Evolutionary conservation across 345 rosid genomes (phyloP).

Genomic region (Syzygium aqueum): DNA sequence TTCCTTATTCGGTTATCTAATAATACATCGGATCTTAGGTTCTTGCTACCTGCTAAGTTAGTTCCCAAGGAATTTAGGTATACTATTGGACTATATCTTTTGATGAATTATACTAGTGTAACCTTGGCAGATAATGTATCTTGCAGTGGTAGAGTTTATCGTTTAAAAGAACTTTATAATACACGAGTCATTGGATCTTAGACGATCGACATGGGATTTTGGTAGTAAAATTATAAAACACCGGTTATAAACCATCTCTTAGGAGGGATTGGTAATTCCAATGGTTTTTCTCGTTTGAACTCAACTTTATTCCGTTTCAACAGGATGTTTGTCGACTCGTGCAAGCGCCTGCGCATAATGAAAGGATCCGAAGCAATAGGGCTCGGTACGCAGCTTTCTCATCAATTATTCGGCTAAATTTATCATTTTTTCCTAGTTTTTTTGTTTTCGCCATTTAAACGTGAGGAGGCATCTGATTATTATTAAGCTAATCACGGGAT

Average conservation of each 20-base stretch:
- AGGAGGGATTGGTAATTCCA: not conserved
- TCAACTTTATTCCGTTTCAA: not conserved
- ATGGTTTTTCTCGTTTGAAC: not conserved
- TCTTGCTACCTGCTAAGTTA: not conserved
- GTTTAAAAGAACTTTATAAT: not conserved
- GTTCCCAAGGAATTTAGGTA: not conserved
- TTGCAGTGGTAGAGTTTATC: not conserved
- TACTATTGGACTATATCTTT: not conserved
- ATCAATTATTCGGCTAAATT: not conserved
- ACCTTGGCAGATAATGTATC: not conserved
- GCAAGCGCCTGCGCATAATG: conserved; percentile 96
- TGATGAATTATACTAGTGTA: not conserved
- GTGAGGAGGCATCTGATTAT: too few relatives aligned
- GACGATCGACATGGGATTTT: not conserved
- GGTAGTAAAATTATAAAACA: not conserved
- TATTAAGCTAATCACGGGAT: not conserved
- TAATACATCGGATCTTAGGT: not conserved
- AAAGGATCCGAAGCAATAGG: conserved; percentile 97
- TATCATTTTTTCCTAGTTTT: not conserved
- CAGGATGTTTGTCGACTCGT: conserved; percentile 96
- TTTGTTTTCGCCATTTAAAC: too few relatives aligned
- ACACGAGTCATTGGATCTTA: not conserved
- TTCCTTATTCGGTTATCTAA: not conserved
- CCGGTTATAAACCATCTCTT: not conserved
- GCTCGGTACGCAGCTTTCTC: conserved; percentile 37